These are phyloP conservation scores for Ceratocystis huliohia DNA, from an alignment of 2,329 filamentous ascomycete species.

Conservation along the genomic window DNA sequence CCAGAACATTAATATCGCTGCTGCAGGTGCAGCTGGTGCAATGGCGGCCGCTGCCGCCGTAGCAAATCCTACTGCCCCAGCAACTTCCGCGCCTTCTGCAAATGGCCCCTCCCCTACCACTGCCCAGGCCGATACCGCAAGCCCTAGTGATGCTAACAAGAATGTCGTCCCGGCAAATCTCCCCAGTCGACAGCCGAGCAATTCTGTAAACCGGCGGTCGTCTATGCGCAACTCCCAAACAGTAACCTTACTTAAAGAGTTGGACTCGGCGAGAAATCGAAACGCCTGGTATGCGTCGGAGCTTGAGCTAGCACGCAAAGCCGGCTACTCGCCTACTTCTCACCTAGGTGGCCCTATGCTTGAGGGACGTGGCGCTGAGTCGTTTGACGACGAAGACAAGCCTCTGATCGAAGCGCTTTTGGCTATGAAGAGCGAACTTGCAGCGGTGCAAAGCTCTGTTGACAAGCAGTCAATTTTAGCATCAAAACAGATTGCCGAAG, in stretches of 20 bases:
- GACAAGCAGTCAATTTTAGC: constrained; percentile 78
- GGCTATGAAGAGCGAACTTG: constrained; percentile 77
- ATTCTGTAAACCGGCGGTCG: constrained; percentile 46
- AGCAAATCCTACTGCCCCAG: constrained; percentile 8
- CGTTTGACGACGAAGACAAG: constrained; percentile 82
- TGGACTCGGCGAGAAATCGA: constrained; percentile 69
- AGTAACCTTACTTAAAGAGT: constrained; percentile 68
- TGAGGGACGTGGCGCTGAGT: constrained; percentile 63
- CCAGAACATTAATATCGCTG: constrained; percentile 33
- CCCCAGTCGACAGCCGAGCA: constrained; percentile 43
- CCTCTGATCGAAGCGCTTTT: constrained; percentile 85
- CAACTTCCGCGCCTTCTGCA: constrained; percentile 12
- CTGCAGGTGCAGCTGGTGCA: constrained; percentile 32
- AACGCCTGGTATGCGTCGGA: constrained; percentile 98
- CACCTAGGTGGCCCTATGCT: constrained; percentile 54
- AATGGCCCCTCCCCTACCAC: constrained; percentile 14
- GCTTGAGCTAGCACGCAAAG: constrained; percentile 77
- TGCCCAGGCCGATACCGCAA: background rate
- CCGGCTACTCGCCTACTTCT: constrained; percentile 66
- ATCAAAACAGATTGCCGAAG: constrained; percentile 79
- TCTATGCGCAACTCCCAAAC: constrained; percentile 52
- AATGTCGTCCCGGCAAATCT: constrained; percentile 44
- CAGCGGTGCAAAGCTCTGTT: constrained; percentile 78
- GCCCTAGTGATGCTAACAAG: constrained; percentile 16
- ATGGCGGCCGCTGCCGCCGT: constrained; percentile 13